Evolutionary conservation across 2,329 filamentous ascomycete species (phyloP), one percentile per base, ranked within the genome.

Genomic region (Fusarium zealandicum): DNA sequence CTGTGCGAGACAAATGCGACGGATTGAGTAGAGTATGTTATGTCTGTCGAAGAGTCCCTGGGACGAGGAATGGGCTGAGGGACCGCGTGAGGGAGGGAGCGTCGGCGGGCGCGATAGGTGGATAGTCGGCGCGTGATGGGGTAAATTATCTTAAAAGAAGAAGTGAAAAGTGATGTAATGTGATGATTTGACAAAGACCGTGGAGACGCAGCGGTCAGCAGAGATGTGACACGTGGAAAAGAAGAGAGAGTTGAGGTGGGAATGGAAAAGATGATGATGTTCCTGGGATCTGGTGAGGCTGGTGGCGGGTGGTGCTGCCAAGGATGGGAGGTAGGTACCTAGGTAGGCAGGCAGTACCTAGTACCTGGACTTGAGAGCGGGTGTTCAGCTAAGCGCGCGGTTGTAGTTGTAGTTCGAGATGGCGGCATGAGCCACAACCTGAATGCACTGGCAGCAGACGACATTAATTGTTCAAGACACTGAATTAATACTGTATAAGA

Each of bases 41-140:
- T 5, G 8, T 18, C 20, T 16, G 28, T 42, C 38, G 35, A 40
- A 43, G 38, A 27, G 37, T 37, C 32, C 48, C 50, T 43, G 33
- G 50, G 44, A 61, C 51, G 64, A 51, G 45, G 50, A 9, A 65
- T 66, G 64, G 64, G 64, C 52, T 55, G 59, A 65, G 57, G 40
- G 31, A 44, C 22, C 45, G 63, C 59, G 56, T 57, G 64, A 66
- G 54, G 39, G 30, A 40, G 51, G 36, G 52, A 54, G 39, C 48
- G 59, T 49, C 35, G 40, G 50, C 33, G 42, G 47, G 51, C 46
- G 54, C 25, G 44, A 42, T 45, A 16, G 52, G 51, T 49, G 17
- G 53, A 61, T 61, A 14, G 41, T 42, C 49, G 45, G 49, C 36
- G 36, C 44, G 49, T 35, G 25, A 47, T 42, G 46, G 37, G 22